Percentiles rank a stretch among this genome's conserved stretches.
Evolutionary conservation across 2,329 filamentous ascomycete genomes (phyloP).

Genomic region (Aspergillus viridinutans): DNA sequence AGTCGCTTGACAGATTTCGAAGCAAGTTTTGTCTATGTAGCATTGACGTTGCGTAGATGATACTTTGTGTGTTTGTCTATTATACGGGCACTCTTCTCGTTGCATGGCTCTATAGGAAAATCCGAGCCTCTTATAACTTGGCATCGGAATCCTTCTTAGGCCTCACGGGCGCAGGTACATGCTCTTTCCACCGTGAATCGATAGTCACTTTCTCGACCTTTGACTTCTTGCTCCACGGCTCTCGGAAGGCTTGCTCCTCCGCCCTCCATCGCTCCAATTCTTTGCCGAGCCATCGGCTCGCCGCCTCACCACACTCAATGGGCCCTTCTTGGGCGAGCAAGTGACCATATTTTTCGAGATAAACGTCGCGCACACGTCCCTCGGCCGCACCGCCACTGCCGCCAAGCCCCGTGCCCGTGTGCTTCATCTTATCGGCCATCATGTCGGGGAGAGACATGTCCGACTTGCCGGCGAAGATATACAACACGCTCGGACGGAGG

Average conservation of each 20-base stretch:
- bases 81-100: background rate
- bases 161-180: conserved; percentile 30
- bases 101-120: conserved; percentile 1
- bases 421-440: conserved; percentile 40
- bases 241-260: conserved; percentile 55
- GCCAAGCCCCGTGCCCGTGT: conserved; percentile 36
- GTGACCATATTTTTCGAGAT: conserved; percentile 66
- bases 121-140: conserved; percentile 22
- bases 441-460: conserved; percentile 37
- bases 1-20: conserved; percentile 8
- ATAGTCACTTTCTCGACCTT: conserved; percentile 54
- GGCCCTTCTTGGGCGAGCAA: conserved; percentile 80
- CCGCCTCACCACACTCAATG: conserved; percentile 58
- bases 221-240: conserved; percentile 50
- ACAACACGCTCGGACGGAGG: conserved; percentile 45
- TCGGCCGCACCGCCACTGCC: conserved; percentile 54
- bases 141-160: conserved; percentile 22
- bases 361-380: conserved; percentile 63
- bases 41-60: background rate
- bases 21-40: background rate
- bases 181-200: conserved; percentile 50
- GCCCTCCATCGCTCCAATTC: conserved; percentile 56
- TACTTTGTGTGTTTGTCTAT: background rate
- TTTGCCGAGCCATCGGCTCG: conserved; percentile 53
- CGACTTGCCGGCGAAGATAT: conserved; percentile 43